Evolutionary conservation across 1,139 yeast genomes (phyloP).

Genomic region (Kluyveromyces sp.): DNA sequence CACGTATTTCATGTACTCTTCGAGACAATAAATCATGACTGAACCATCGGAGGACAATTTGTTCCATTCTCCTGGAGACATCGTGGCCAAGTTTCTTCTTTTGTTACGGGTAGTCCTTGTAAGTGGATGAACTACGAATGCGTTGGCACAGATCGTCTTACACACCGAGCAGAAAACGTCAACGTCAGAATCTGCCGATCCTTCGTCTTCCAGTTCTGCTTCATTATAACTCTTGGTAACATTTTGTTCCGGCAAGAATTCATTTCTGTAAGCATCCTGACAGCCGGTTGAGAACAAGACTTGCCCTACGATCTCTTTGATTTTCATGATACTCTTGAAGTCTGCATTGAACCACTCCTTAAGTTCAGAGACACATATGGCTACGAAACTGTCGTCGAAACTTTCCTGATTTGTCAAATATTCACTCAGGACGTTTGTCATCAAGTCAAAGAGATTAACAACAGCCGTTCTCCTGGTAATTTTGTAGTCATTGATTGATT

Average conservation of each 20-base stretch:
- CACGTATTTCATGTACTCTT: conserved; percentile 17
- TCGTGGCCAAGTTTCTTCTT: conserved; percentile 14
- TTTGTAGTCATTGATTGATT: conserved; percentile 51
- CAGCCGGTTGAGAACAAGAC: conserved; percentile 5
- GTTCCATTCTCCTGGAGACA: conserved; percentile 18
- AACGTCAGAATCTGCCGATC: conserved; percentile 22
- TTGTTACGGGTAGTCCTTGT: conserved; percentile 11
- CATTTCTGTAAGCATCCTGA: neutral
- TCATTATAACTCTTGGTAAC: conserved; percentile 6
- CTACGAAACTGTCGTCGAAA: conserved; percentile 18
- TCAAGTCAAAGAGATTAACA: conserved; percentile 35
- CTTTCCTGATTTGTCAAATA: conserved; percentile 10
- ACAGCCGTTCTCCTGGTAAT: conserved; percentile 32
- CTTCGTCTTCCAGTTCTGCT: conserved; percentile 12
- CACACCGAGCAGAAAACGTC: conserved; percentile 31
- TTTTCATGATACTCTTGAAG: conserved; percentile 13
- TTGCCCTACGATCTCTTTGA: conserved; percentile 7
- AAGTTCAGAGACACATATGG: conserved; percentile 21
- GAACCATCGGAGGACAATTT: conserved; percentile 11
- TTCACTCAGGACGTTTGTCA: conserved; percentile 23
- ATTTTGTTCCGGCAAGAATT: neutral
- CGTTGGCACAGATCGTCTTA: conserved; percentile 34
- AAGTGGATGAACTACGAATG: conserved; percentile 21
- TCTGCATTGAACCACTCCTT: conserved; percentile 17
- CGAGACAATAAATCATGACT: conserved; percentile 18